phyloP scores from a whole-genome alignment of 2,329 filamentous ascomycete genomes.

The Botrytis deweyae region DNA sequence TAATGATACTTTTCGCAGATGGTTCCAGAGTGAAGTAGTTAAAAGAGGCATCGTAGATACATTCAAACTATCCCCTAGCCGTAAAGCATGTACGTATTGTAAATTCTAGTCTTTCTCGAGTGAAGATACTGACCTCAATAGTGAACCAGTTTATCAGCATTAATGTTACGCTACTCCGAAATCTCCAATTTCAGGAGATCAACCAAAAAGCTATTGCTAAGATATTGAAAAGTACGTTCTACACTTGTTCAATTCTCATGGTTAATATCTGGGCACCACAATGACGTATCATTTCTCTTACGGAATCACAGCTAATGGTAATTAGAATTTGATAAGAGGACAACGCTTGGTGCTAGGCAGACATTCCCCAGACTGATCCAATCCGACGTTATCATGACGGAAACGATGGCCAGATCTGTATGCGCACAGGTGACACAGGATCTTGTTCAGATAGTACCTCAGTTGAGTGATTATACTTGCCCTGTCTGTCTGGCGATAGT shows the following conservation, averaged over 20 bases:
- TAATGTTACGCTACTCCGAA: conserved; percentile 74
- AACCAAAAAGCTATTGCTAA: conserved; percentile 76
- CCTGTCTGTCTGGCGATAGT: conserved; percentile 76
- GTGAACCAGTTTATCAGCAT: conserved; percentile 62
- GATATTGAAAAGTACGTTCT: conserved; percentile 73
- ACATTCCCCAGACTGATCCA: conserved; percentile 60
- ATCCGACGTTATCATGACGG: conserved; percentile 60
- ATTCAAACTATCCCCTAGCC: conserved; percentile 67
- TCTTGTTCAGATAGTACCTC: conserved; percentile 71
- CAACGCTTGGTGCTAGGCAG: conserved; percentile 66
- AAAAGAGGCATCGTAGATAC: conserved; percentile 56
- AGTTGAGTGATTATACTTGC: conserved; percentile 81
- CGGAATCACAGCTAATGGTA: not conserved
- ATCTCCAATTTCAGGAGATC: conserved; percentile 80
- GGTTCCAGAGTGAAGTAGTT: conserved; percentile 69
- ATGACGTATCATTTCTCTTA: too few relatives aligned
- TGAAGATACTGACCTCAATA: not conserved
- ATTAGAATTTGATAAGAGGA: conserved; percentile 82
- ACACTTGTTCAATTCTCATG: not conserved
- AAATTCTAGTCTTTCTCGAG: conserved; percentile 56
- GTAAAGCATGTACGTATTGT: conserved; percentile 45
- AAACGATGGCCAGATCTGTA: conserved; percentile 70
- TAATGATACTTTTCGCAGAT: conserved; percentile 32
- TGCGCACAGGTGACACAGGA: conserved; percentile 72
- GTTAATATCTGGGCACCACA: not conserved